These are phyloP conservation scores for Chrysopogon serrulatus DNA, from an alignment of 176 grass and related monocot species.

Conservation along the genomic window DNA sequence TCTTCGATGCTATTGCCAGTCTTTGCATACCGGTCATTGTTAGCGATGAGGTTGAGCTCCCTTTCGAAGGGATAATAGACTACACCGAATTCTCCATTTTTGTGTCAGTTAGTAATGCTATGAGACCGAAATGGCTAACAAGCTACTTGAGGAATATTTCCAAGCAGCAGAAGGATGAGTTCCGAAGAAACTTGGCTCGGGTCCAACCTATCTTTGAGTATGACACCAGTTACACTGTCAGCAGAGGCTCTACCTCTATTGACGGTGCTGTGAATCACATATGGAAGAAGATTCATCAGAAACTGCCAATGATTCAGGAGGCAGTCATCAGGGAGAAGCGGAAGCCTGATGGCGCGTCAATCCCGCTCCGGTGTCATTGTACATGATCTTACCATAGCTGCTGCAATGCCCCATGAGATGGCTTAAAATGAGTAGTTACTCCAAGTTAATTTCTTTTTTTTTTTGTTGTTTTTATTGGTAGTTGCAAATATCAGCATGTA, in stretches of 20 bases:
- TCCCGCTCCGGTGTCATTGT: constrained; percentile 81
- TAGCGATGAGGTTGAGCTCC: constrained; percentile 76
- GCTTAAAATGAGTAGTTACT: not conserved
- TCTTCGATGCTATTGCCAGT: constrained; percentile 81
- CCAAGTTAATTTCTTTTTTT: not conserved
- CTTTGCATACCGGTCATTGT: constrained; percentile 87
- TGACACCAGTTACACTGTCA: constrained; percentile 27
- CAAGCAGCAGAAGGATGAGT: constrained; percentile 47
- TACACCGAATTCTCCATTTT: constrained; percentile 77
- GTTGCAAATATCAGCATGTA: constrained; percentile 19
- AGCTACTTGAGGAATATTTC: constrained; percentile 57
- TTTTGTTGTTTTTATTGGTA: not conserved
- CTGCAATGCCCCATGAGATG: not conserved
- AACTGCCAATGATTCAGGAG: constrained; percentile 59
- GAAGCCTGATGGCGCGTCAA: constrained; percentile 44
- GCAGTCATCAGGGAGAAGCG: constrained; percentile 45
- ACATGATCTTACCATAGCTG: constrained; percentile 32
- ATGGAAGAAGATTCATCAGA: constrained; percentile 81
- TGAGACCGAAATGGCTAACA: constrained; percentile 55
- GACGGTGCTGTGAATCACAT: constrained; percentile 73
- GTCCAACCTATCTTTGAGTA: constrained; percentile 72
- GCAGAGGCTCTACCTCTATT: not conserved
- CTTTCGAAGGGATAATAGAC: constrained; percentile 82
- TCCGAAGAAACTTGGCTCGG: constrained; percentile 51
- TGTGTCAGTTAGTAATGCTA: constrained; percentile 45